Percentiles rank a stretch among this genome's conserved stretches.
Conservation (phyloP, 352 stramenopile species). For the Phytophthora ramorum region DNA sequence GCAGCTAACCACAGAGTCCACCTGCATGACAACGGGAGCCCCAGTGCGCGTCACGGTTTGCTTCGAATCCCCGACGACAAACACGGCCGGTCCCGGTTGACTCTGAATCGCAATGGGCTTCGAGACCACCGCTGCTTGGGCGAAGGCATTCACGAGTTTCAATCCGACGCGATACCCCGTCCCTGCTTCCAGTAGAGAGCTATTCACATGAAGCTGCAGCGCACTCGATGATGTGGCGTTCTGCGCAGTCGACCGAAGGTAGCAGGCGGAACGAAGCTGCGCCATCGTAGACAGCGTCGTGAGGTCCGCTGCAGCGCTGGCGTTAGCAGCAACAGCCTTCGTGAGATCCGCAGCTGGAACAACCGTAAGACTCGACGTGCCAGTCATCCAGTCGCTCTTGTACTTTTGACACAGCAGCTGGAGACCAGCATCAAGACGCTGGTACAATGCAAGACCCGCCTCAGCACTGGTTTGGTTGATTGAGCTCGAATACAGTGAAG, state of each 20-base stretch:
- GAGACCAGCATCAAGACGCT: conserved; percentile 43
- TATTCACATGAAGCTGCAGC: conserved; percentile 55
- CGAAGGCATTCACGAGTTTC: conserved; percentile 68
- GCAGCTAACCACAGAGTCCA: conserved; percentile 56
- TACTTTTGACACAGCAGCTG: conserved; percentile 62
- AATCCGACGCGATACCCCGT: conserved; percentile 56
- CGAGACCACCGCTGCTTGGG: conserved; percentile 25
- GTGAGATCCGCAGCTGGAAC: conserved; percentile 43
- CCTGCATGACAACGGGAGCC: conserved; percentile 50
- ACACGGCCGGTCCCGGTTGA: conserved; percentile 54
- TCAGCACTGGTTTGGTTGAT: conserved; percentile 13
- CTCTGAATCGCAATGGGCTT: conserved; percentile 50
- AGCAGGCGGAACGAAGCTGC: conserved; percentile 59
- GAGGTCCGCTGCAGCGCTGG: conserved; percentile 24
- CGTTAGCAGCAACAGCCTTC: conserved; percentile 9
- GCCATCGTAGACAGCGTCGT: conserved; percentile 46
- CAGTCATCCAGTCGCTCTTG: conserved; percentile 42
- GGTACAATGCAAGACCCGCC: conserved; percentile 27
- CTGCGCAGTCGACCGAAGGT: conserved; percentile 47
- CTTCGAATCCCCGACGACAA: conserved; percentile 50
- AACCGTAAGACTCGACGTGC: conserved; percentile 33
- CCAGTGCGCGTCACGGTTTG: conserved; percentile 46
- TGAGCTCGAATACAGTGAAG: conserved; percentile 24
- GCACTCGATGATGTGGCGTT: conserved; percentile 23
- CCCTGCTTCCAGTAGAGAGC: conserved; percentile 43